Conservation (phyloP, 202 grass and related monocot species). For the Setaria italica region DNA sequence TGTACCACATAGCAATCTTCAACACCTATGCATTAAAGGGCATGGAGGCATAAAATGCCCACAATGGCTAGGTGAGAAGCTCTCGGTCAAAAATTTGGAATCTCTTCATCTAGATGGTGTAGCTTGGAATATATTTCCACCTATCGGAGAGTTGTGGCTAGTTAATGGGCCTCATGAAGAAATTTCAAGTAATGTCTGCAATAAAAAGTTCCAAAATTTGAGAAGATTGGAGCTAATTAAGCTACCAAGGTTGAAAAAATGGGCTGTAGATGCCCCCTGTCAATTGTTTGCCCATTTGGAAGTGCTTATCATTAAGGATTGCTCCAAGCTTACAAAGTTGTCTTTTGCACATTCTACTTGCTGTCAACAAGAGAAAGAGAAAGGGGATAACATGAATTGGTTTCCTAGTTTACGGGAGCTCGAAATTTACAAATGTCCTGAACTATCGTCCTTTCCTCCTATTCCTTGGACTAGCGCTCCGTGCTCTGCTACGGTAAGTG, state of each 20-base stretch:
- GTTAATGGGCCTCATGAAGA: neutral
- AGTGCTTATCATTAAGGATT: neutral
- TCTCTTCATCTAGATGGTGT: neutral
- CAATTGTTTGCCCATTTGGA: neutral
- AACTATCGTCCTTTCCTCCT: neutral
- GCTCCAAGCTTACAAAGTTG: neutral
- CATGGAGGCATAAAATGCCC: conserved; percentile 25
- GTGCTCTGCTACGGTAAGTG: neutral
- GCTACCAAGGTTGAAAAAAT: neutral
- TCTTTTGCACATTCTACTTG: neutral
- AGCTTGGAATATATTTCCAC: neutral
- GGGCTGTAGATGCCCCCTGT: neutral
- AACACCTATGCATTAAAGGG: neutral
- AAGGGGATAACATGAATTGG: neutral
- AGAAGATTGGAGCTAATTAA: neutral
- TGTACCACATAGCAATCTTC: neutral
- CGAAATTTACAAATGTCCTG: neutral
- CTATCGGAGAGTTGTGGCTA: neutral
- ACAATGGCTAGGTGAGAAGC: neutral
- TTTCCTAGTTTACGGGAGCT: neutral
- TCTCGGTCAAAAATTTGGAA: neutral
- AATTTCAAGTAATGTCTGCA: neutral
- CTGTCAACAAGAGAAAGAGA: neutral
- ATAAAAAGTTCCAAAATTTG: neutral
- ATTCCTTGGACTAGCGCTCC: neutral